Base-by-base conservation (phyloP, 2,329 filamentous ascomycete genomes). In the Metarhizium album region DNA sequence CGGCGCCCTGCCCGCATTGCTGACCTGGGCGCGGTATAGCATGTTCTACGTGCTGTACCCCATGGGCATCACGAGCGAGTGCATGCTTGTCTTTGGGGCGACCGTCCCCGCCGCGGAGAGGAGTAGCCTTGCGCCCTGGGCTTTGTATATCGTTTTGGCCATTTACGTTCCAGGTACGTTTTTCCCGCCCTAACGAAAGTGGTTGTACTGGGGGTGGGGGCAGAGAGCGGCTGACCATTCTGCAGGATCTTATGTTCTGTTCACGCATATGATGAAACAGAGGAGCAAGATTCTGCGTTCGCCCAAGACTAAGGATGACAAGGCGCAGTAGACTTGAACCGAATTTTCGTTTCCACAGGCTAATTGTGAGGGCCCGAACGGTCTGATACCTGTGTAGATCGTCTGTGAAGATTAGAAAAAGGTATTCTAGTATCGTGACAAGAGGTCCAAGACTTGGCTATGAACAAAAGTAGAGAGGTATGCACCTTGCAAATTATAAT, bases 191-290 rank as follows among this genome's bases (percentile, higher is more conserved):
- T 9, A 47, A 40, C 16, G 42, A 29, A 24, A 11, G 37, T 9
- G 9, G 5, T 1, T 6, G 27, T 29, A 9, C 27, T 29, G 1
- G 27, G 27, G 11, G 27, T 11, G 27, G 27, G 27, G n/a, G n/a
- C n/a, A n/a, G n/a, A n/a, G n/a, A n/a, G n/a, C n/a, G n/a, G 27
- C 27, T 29, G 11, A 29, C 5, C 7, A 29, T 6, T 11, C 2
- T 37, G 1, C 22, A 72, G 85, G 88, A 72, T 62, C 87, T 3
- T 95, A 93, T 62, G 78, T 94, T 51, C 70, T 97, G 52, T 97
- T 93, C 65, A 89, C 87, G 22, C 87, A 98, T 69, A 97, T 98
- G 93, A 87, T 97, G 75, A 76, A 77, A 54, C 93, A 98, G 76
- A 78, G 91, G 59, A 77, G 80, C 58, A 95, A 89, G 77, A 80